A percentile compares a stretch with the other conserved stretches of the same genome.
phyloP scores from a whole-genome alignment of 2,329 filamentous ascomycete genomes.

The Tolypocladium paradoxum region DNA sequence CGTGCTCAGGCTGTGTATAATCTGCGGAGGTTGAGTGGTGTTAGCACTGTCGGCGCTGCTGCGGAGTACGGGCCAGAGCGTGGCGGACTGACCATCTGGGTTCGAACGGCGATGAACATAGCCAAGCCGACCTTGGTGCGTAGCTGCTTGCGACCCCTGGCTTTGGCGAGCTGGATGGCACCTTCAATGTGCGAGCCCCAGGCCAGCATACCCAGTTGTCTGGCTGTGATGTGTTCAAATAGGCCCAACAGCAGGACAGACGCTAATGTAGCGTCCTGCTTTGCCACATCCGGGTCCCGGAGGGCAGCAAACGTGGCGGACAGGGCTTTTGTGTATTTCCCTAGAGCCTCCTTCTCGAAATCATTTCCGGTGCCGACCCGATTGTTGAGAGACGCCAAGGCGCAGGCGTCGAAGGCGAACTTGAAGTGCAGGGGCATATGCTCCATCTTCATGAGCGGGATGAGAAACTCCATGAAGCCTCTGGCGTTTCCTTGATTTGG shows the following conservation, averaged over 20 bases:
- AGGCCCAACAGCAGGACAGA: conserved; percentile 49
- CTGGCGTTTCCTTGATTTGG: conserved; percentile 37
- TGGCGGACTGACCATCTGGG: conserved; percentile 39
- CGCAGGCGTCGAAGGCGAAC: conserved; percentile 48
- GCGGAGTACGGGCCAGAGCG: neutral
- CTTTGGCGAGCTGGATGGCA: conserved; percentile 49
- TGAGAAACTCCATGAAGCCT: conserved; percentile 48
- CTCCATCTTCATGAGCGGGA: conserved; percentile 41
- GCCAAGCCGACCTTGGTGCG: conserved; percentile 40
- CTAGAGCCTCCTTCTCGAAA: conserved; percentile 30
- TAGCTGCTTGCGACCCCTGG: conserved; percentile 44
- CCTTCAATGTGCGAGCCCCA: conserved; percentile 57
- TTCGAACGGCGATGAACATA: conserved; percentile 49
- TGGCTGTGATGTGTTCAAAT: conserved; percentile 50
- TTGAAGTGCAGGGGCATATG: conserved; percentile 35
- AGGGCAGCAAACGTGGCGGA: conserved; percentile 41
- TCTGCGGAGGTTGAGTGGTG: conserved; percentile 21
- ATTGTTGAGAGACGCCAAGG: conserved; percentile 46
- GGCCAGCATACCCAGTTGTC: conserved; percentile 41
- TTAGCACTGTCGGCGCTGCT: conserved; percentile 1
- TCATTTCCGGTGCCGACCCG: conserved; percentile 24
- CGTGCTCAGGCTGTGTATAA: conserved; percentile 45
- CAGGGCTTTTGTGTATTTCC: conserved; percentile 44
- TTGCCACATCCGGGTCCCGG: conserved; percentile 35
- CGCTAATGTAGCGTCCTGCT: conserved; percentile 46